A percentile compares a stretch with the other conserved stretches of the same genome.
Evolutionary conservation across 306 rosid species (phyloP).

Genomic region (Hippophae tibetana): DNA sequence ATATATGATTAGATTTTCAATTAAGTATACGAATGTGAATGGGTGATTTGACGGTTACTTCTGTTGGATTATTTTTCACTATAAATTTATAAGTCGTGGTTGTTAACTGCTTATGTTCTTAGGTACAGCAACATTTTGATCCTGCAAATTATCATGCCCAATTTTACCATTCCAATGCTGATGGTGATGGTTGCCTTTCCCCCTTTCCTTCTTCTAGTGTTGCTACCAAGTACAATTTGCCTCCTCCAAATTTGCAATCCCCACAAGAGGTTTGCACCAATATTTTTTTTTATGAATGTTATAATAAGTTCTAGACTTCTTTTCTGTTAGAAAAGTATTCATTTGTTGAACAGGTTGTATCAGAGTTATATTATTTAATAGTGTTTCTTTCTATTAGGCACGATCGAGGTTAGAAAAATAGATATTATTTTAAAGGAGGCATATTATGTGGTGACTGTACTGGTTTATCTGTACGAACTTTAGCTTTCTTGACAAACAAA

Average conservation of each 20-base stretch:
- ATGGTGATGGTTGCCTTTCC: slow-evolving; percentile 74
- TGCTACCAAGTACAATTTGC: slow-evolving; percentile 63
- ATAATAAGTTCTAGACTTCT: background rate
- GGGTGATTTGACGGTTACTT: too few species aligned
- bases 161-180: slow-evolving; percentile 73
- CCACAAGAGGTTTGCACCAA: slow-evolving; percentile 68
- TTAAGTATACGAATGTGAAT: too few species aligned
- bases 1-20: too few species aligned
- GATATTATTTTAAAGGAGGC: too few species aligned
- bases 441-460: too few species aligned
- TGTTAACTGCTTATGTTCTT: slow-evolving; percentile 19
- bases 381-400: background rate
- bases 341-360: background rate
- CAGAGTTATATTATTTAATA: background rate
- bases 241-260: slow-evolving; percentile 60
- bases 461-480: too few species aligned
- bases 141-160: slow-evolving; percentile 80
- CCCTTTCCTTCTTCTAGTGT: slow-evolving; percentile 72
- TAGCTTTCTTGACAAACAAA: too few species aligned
- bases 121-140: slow-evolving; percentile 80
- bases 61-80: too few species aligned
- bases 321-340: background rate
- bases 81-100: slow-evolving; percentile 1
- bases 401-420: background rate
- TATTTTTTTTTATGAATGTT: background rate